Base-by-base conservation (phyloP, 139 green algal genomes). In the Nannochloris sp. region DNA sequence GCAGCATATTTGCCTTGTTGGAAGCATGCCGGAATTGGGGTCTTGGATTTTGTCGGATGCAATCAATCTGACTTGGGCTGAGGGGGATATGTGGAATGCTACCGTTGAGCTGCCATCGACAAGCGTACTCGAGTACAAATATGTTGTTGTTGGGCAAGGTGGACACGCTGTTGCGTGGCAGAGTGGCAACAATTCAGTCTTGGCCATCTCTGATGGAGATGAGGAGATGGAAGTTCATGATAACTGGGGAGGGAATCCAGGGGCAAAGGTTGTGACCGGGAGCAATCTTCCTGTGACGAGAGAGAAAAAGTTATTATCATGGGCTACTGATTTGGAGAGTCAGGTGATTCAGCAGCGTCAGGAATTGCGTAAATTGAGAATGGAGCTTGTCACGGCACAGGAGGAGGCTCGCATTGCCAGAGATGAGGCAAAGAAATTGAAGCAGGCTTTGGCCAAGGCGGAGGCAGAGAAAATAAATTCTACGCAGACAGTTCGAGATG, bases 141-240 rank as follows among this genome's bases (percentile, higher is more conserved):
- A 79, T 36, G 71, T 84, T 9, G 50, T 84, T 37, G 56, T 84
- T 59, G 78, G 71, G 6, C 61, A 70, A 26, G 44, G 29, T 9
- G 62, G 66, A 3, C 31, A 62, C 2, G 71, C 78, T 11, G 23
- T 73, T 12, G 63, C 64, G 17, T 84, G 78, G 78, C 78, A 84
- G 63, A 48, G 58, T 17, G 78, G 78, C 62, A 84, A 84, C 71
- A 84, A 84, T 72, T 69, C 56, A 26, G 78, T 84, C 51, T 65
- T 84, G 48, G 78, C 78, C 2, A 28, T 84, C n/a, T 56, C 55
- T 9, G 20, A 63, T 8, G 43, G 28, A 2, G 76, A 81, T 17
- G 59, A 66, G 5, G 31, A 58, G 17, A 55, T 83, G 17, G 68
- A 80, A 62, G 78, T 83, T 46, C 69, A 75, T 61, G 77, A 84